Conservation (phyloP, 768 basidiomycete species). For the Leccinum truebloodii region DNA sequence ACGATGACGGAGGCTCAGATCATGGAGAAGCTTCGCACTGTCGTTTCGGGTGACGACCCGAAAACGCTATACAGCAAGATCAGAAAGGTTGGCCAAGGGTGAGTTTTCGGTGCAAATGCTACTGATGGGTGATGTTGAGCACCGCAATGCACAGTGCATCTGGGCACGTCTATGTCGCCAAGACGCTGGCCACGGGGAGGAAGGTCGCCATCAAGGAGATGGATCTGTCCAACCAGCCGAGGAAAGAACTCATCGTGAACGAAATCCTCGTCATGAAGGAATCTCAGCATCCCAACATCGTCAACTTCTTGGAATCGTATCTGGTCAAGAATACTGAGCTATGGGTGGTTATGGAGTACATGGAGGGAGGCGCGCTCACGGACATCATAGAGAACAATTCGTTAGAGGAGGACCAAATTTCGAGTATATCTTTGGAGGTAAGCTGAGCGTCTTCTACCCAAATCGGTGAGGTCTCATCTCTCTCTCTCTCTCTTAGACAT, state of each 20-base stretch:
- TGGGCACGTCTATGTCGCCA: conserved; percentile 97
- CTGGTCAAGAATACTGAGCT: conserved; percentile 85
- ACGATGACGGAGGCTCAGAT: conserved; percentile 98
- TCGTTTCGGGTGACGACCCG: conserved; percentile 86
- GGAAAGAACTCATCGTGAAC: conserved; percentile 97
- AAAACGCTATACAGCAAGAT: conserved; percentile 92
- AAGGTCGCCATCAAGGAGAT: conserved; percentile 99
- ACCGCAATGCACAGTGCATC: conserved; percentile 68
- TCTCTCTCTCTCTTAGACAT: conserved; percentile 59
- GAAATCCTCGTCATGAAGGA: conserved; percentile 99
- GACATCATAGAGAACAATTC: conserved; percentile 98
- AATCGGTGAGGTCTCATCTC: conserved; percentile 4
- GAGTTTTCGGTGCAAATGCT: conserved; percentile 36
- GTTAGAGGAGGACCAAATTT: conserved; percentile 92
- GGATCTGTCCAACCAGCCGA: conserved; percentile 92
- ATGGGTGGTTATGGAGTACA: conserved; percentile 99
- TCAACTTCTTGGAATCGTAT: conserved; percentile 92
- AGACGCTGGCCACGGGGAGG: conserved; percentile 77
- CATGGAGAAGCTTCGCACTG: conserved; percentile 93
- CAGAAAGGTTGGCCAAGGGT: conserved; percentile 99
- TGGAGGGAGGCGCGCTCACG: conserved; percentile 97
- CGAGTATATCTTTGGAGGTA: conserved; percentile 90
- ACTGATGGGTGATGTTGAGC: not conserved
- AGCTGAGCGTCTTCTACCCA: conserved; percentile 22
- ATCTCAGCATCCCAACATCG: conserved; percentile 95